Conservation (phyloP, 2,329 filamentous ascomycete species). For the Pestalotiopsis sp. region DNA sequence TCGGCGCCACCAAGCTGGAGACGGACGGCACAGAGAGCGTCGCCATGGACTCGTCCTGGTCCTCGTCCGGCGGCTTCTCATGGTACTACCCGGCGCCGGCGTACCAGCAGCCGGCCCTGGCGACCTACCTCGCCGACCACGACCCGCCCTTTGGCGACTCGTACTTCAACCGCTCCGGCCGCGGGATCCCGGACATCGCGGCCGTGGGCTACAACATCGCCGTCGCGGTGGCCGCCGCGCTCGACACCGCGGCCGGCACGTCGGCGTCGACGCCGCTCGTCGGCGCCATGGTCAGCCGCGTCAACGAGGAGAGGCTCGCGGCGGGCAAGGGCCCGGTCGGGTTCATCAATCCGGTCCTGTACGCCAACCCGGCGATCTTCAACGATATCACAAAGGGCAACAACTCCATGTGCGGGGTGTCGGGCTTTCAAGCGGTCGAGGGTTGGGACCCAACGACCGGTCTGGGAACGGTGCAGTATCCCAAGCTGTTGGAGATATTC, state of each 20-base stretch:
- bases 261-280: constrained; percentile 22
- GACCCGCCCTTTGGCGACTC: constrained; percentile 34
- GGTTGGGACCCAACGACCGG: constrained; percentile 56
- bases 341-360: constrained; percentile 16
- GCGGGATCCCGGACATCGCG: constrained; percentile 37
- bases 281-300: constrained; percentile 22
- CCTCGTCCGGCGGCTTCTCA: constrained; percentile 21
- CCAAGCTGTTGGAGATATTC: constrained; percentile 10
- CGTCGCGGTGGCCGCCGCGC: constrained; percentile 11
- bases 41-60: constrained; percentile 1
- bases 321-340: constrained; percentile 12
- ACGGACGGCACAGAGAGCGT: neutral
- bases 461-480: constrained; percentile 34
- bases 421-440: constrained; percentile 45
- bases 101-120: constrained; percentile 44
- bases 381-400: constrained; percentile 14
- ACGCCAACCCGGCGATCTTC: constrained; percentile 16
- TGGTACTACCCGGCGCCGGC: constrained; percentile 35
- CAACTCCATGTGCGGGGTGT: constrained; percentile 21
- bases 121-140: constrained; percentile 42
- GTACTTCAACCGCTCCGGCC: constrained; percentile 33
- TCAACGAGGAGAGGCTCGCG: constrained; percentile 18
- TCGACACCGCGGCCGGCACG: constrained; percentile 19
- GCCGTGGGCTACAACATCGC: constrained; percentile 53
- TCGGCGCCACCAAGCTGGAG: neutral